Conservation (phyloP, 305 asterid species). For the Nicotiana rustica region DNA sequence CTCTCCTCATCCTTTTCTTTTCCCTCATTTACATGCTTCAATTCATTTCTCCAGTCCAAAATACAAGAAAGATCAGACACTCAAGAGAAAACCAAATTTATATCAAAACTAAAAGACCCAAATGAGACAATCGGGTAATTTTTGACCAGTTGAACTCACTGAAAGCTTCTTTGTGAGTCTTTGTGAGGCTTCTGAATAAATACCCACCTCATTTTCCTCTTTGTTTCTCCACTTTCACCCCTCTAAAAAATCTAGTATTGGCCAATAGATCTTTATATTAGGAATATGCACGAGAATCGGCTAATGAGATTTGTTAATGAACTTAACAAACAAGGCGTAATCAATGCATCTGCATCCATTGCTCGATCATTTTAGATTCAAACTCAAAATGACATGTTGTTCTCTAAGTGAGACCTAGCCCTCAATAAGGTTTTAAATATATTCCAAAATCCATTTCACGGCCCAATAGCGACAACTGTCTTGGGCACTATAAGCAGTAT, state of each 20-base stretch:
- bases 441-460: constrained; percentile 15
- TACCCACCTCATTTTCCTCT: neutral
- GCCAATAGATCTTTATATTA: constrained; percentile 18
- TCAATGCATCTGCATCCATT: neutral
- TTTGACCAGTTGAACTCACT: neutral
- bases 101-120: neutral
- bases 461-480: neutral
- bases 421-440: neutral
- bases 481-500: neutral
- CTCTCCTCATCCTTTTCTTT: neutral
- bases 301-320: constrained; percentile 14
- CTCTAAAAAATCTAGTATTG: neutral
- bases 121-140: neutral
- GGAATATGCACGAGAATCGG: neutral
- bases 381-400: constrained; percentile 1
- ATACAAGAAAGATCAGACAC: neutral
- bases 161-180: constrained; percentile 21
- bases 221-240: neutral
- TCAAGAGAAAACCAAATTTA: neutral
- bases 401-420: neutral
- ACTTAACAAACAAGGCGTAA: constrained; percentile 13
- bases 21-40: neutral
- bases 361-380: neutral
- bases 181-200: constrained; percentile 17
- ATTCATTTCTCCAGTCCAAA: neutral